Evolutionary conservation across 75 land plant species (phyloP).

Genomic region (Chamaecyparis obtusa): DNA sequence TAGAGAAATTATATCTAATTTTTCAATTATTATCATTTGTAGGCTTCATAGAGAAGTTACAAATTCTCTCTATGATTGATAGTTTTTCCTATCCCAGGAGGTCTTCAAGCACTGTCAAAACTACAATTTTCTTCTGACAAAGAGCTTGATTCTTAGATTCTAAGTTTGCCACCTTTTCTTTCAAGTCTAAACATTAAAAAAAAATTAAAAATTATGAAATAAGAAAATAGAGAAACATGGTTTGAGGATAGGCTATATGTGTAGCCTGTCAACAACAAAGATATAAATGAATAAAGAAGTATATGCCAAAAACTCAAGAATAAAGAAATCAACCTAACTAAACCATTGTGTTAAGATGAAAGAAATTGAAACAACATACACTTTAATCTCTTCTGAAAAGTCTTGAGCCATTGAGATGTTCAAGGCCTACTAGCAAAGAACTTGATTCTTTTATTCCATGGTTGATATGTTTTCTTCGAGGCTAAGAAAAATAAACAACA

Average conservation of each 20-base stretch:
- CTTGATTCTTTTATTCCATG: conserved; percentile 88
- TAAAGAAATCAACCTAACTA: not conserved
- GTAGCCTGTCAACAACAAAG: not conserved
- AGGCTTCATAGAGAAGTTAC: not conserved
- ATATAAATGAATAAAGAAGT: not conserved
- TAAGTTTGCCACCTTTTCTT: conserved; percentile 55
- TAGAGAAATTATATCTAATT: not conserved
- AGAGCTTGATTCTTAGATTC: conserved; percentile 75
- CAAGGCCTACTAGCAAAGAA: conserved; percentile 85
- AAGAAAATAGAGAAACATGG: not conserved
- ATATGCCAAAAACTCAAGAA: not conserved
- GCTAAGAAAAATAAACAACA: conserved; percentile 29
- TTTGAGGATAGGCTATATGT: not conserved
- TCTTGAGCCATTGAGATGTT: conserved; percentile 61
- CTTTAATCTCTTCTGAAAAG: conserved; percentile 61
- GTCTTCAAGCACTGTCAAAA: conserved; percentile 32
- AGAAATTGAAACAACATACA: conserved; percentile 33
- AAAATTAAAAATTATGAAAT: not conserved
- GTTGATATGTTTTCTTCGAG: conserved; percentile 70
- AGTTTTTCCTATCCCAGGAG: conserved; percentile 32
- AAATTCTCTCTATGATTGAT: conserved; percentile 32
- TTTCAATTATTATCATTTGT: not conserved
- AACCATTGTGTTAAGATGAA: not conserved
- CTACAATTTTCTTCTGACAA: conserved; percentile 44
- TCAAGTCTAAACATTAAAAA: conserved; percentile 45